These are phyloP conservation scores for Amauroascus verrucosus DNA, from an alignment of 2,329 filamentous ascomycete species.

Conservation along the genomic window DNA sequence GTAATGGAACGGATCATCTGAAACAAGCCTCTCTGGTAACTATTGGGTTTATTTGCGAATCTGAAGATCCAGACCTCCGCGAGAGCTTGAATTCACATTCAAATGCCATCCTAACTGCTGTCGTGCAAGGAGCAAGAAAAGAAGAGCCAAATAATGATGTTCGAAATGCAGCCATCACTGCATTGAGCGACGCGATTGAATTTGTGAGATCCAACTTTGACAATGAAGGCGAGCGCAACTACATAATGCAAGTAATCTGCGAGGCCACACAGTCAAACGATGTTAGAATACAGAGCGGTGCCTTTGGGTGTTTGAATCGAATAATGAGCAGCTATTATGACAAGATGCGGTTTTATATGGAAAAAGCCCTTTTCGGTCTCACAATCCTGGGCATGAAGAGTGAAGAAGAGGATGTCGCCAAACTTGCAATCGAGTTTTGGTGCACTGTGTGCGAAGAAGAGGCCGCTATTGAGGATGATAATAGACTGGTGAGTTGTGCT, in stretches of 20 bases:
- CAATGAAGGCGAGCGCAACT: constrained; percentile 97
- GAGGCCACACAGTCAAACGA: constrained; percentile 94
- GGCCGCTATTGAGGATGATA: constrained; percentile 95
- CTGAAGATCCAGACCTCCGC: constrained; percentile 76
- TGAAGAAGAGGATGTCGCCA: constrained; percentile 93
- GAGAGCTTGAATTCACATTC: constrained; percentile 74
- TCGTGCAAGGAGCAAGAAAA: constrained; percentile 93
- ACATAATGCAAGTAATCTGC: constrained; percentile 99
- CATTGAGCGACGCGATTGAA: constrained; percentile 90
- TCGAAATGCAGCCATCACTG: constrained; percentile 82
- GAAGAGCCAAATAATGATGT: constrained; percentile 90
- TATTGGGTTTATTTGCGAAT: constrained; percentile 98
- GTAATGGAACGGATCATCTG: constrained; percentile 70
- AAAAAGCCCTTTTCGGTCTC: constrained; percentile 94
- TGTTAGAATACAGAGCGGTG: constrained; percentile 82
- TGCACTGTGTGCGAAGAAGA: constrained; percentile 99
- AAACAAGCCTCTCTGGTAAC: constrained; percentile 91
- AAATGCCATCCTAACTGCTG: constrained; percentile 93
- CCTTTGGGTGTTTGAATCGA: constrained; percentile 93
- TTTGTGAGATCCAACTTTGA: constrained; percentile 98
- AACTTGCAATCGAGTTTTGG: constrained; percentile 98
- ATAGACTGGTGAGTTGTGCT: constrained; percentile 53
- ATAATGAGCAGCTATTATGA: constrained; percentile 99
- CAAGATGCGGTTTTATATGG: constrained; percentile 99
- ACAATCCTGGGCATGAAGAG: constrained; percentile 99